A percentile compares a stretch with the other conserved stretches of the same genome.
phyloP scores from a whole-genome alignment of 495 filamentous ascomycete species.

The Trichoderma erinaceum region DNA sequence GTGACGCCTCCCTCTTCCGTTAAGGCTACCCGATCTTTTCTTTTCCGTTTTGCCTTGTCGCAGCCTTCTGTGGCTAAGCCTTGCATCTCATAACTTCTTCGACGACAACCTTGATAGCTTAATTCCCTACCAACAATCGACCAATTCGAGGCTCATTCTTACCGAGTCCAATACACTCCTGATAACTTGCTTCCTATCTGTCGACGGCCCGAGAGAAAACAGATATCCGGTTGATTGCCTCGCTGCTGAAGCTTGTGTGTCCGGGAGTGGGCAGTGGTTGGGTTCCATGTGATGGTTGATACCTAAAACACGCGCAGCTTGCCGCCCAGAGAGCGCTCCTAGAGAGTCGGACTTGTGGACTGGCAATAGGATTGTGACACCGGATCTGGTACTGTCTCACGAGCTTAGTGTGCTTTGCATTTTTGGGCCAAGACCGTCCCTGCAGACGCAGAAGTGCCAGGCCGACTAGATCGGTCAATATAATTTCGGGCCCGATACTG shows the following conservation, averaged over 20 bases:
- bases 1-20: constrained; percentile 2
- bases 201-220: constrained; percentile 23
- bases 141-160: neutral
- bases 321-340: constrained; percentile 21
- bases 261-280: constrained; percentile 40
- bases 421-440: neutral
- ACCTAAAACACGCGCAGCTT: constrained; percentile 41
- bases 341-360: neutral
- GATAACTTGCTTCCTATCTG: neutral
- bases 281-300: constrained; percentile 46
- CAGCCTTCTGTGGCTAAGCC: neutral
- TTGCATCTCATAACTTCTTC: neutral
- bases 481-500: constrained; percentile 21
- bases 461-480: constrained; percentile 8
- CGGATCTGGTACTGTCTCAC: constrained; percentile 11
- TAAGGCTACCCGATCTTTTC: neutral
- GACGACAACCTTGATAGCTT: neutral
- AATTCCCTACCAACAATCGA: neutral
- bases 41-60: neutral
- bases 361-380: constrained; percentile 8
- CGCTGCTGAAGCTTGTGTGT: constrained; percentile 31
- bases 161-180: constrained; percentile 5
- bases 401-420: neutral
- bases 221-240: constrained; percentile 30
- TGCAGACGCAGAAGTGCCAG: neutral